A percentile compares a stretch with the other conserved stretches of the same genome.
These are phyloP conservation scores for Tolypocladium endophyticum DNA, from an alignment of 2,329 filamentous ascomycete genomes.

Conservation along the genomic window DNA sequence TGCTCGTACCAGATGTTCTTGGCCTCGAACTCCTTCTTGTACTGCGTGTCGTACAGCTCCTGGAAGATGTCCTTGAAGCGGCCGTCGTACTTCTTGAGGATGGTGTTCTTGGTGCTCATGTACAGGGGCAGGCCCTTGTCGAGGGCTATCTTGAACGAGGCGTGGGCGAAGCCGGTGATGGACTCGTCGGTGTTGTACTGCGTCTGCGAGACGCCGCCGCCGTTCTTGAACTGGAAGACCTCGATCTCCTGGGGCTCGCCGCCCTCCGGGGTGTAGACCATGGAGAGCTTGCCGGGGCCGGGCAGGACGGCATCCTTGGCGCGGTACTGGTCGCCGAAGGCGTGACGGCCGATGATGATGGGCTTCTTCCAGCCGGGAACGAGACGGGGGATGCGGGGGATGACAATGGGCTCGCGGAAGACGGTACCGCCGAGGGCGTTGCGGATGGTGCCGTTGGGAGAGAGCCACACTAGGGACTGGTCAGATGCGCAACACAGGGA, in stretches of 20 bases:
- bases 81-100: slow-evolving; percentile 97
- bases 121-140: slow-evolving; percentile 86
- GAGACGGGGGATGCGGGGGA: slow-evolving; percentile 81
- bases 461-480: slow-evolving; percentile 84
- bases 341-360: slow-evolving; percentile 97
- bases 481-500: not conserved
- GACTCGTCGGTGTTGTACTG: slow-evolving; percentile 98
- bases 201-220: slow-evolving; percentile 81
- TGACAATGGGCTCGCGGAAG: slow-evolving; percentile 98
- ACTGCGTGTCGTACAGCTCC: slow-evolving; percentile 81
- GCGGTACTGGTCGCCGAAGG: slow-evolving; percentile 97
- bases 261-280: slow-evolving; percentile 85
- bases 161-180: slow-evolving; percentile 89
- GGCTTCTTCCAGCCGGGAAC: slow-evolving; percentile 98
- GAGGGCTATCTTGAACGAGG: slow-evolving; percentile 91
- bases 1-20: slow-evolving; percentile 99
- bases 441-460: slow-evolving; percentile 83
- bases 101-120: slow-evolving; percentile 99
- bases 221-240: slow-evolving; percentile 80
- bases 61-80: slow-evolving; percentile 99
- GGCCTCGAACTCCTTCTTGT: slow-evolving; percentile 81
- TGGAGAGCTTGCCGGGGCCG: slow-evolving; percentile 78
- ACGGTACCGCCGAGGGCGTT: slow-evolving; percentile 81
- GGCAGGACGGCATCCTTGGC: slow-evolving; percentile 84
- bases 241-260: slow-evolving; percentile 76